Evolutionary conservation across 2,329 filamentous ascomycete genomes (phyloP).

Genomic region (Triangularia setosa): DNA sequence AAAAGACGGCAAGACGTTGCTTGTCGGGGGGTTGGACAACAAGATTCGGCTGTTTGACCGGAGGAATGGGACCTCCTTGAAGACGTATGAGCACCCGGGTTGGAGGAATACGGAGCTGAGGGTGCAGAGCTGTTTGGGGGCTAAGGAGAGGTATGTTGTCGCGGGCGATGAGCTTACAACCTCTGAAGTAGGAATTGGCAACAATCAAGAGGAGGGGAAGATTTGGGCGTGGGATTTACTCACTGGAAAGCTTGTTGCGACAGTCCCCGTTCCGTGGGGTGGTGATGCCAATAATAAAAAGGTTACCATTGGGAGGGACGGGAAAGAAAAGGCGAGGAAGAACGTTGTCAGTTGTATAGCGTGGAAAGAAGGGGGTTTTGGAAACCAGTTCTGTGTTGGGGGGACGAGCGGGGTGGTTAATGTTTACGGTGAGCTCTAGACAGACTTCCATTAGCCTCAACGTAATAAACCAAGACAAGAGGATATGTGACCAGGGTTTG

Average conservation of each 20-base stretch:
- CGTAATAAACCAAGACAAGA: neutral
- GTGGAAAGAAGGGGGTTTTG: conserved; percentile 60
- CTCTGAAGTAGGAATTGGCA: conserved; percentile 23
- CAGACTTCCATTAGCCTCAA: neutral
- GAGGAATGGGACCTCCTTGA: conserved; percentile 66
- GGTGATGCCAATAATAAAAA: conserved; percentile 43
- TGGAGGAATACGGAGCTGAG: conserved; percentile 66
- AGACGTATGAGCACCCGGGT: conserved; percentile 59
- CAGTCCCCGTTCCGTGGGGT: conserved; percentile 57
- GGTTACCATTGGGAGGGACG: conserved; percentile 55
- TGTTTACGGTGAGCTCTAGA: conserved; percentile 47
- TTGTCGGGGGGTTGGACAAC: conserved; percentile 74
- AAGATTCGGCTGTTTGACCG: conserved; percentile 79
- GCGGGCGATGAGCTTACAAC: conserved; percentile 74
- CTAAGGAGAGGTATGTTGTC: conserved; percentile 72
- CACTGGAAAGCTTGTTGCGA: conserved; percentile 63
- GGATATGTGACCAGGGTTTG: neutral
- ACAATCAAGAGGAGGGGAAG: conserved; percentile 47
- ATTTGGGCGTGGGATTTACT: conserved; percentile 83
- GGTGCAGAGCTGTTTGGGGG: conserved; percentile 71
- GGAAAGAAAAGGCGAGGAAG: conserved; percentile 54
- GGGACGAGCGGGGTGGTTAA: conserved; percentile 64
- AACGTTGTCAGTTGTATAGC: conserved; percentile 61
- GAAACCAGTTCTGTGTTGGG: conserved; percentile 61
- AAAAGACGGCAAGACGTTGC: conserved; percentile 66